phyloP scores from a whole-genome alignment of 139 green algal genomes.

The Chlorella sp. region DNA sequence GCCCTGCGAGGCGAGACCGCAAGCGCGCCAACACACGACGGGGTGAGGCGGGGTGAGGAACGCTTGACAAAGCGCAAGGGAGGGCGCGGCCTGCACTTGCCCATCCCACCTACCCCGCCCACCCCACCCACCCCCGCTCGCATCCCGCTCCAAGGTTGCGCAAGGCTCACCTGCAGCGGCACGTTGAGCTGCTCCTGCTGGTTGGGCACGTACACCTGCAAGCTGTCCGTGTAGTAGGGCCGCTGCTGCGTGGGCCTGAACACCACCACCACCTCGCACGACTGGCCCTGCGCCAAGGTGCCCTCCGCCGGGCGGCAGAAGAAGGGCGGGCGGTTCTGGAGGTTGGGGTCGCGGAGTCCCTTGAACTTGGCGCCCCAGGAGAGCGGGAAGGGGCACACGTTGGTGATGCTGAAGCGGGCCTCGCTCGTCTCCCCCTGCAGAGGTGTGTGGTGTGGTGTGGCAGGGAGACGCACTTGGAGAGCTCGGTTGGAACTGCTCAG shows the following conservation, averaged over 20 bases:
- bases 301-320: conserved; percentile 32
- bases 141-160: too few relatives aligned
- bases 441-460: too few relatives aligned
- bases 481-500: too few relatives aligned
- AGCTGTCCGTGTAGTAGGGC: conserved; percentile 41
- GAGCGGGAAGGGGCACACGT: conserved; percentile 52
- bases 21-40: not conserved
- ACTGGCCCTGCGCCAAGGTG: conserved; percentile 30
- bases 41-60: too few relatives aligned
- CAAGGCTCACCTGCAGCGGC: conserved; percentile 19
- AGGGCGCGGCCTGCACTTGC: too few relatives aligned
- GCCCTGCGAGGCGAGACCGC: too few relatives aligned
- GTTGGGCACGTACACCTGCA: conserved; percentile 46
- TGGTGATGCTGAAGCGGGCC: conserved; percentile 40
- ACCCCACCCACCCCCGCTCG: too few relatives aligned
- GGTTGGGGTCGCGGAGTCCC: conserved; percentile 22
- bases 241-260: conserved; percentile 36
- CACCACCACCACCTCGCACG: conserved; percentile 30
- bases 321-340: conserved; percentile 23
- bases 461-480: too few relatives aligned
- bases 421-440: conserved; percentile 30
- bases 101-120: too few relatives aligned
- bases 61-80: too few relatives aligned
- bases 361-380: conserved; percentile 26
- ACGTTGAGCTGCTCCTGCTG: conserved; percentile 50